Conservation (phyloP, 2,329 filamentous ascomycete species). For the Aspergillus sp. region DNA sequence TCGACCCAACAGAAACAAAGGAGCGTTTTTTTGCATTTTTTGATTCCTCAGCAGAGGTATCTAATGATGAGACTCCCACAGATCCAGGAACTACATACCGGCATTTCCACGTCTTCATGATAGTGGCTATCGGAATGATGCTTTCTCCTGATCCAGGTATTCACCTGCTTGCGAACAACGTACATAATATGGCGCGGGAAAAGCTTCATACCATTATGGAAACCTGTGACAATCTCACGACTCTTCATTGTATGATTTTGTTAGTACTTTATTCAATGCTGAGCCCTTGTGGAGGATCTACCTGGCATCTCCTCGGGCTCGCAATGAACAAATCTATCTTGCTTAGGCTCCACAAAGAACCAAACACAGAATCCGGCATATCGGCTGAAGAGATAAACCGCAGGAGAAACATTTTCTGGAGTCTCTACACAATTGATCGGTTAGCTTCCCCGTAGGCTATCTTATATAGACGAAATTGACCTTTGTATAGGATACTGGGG, state of each 20-base stretch:
- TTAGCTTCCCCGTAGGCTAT: neutral
- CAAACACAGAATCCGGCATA: constrained; percentile 1
- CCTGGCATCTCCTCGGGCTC: constrained; percentile 32
- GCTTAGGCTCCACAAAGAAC: constrained; percentile 27
- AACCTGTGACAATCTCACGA: constrained; percentile 3
- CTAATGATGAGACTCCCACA: no score
- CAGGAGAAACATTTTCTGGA: constrained; percentile 20
- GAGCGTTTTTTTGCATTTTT: constrained; percentile 15
- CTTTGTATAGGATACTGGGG: constrained; percentile 16
- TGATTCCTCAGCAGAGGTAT: neutral
- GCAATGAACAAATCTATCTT: constrained; percentile 31
- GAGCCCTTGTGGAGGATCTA: constrained; percentile 25
- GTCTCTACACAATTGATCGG: constrained; percentile 21
- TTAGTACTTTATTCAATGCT: constrained; percentile 26
- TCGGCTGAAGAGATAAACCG: neutral
- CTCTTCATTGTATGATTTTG: constrained; percentile 19
- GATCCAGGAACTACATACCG: neutral
- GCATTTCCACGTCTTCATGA: constrained; percentile 16
- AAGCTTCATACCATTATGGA: constrained; percentile 13
- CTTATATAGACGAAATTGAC: neutral
- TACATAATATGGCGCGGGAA: constrained; percentile 12
- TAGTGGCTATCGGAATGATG: constrained; percentile 15
- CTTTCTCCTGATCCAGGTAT: constrained; percentile 14
- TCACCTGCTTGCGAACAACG: constrained; percentile 1
- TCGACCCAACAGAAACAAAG: constrained; percentile 9